Base-by-base conservation (phyloP, 805 yeast species). In the Saccharomycopsis javanensis region DNA sequence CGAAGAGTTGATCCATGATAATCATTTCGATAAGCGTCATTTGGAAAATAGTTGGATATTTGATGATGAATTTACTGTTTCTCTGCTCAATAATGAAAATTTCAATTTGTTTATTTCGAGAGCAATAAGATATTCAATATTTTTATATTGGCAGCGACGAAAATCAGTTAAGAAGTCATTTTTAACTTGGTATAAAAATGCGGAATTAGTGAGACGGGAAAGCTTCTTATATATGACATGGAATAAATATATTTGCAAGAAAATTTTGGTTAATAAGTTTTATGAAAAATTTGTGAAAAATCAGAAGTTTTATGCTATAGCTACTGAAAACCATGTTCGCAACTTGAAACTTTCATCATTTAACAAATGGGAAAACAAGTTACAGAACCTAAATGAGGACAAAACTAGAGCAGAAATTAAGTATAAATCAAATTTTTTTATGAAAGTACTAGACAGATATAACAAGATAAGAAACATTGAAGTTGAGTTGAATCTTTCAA, bases 61-160 rank as follows among this genome's bases (percentile, higher is more conserved):
- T 11, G 50, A 35, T 33, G 54, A 55, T 35, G 20, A 28, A 5
- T 18, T 52, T 13, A 50, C 60, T 7, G 33, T 58, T 16, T 20
- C 25, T 13, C 56, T 51, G 37, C 58, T 60, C 35, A 48, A 53
- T 23, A 30, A 57, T 30, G 31, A 27, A 4, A 60, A 57, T 31
- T 57, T 54, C 55, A 60, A 60, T 50, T 34, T 60, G 30, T 35
- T 60, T 16, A 55, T 60, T 34, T 60, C 59, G 13, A 37, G 61
- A 51, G 61, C 59, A 7, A 60, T 60, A 5, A 35, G 61, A 23
- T 60, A 53, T 37, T 53, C 61, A 4, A 60, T 58, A 16, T 60
- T 60, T 51, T 30, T 45, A 11, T 60, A 60, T 27, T 58, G 61
- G 61, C 52, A 52, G 28, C 16, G 27, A 15, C 34, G 54, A n/a